A percentile compares a stretch with the other conserved stretches of the same genome.
These are phyloP conservation scores for Trametes cingulata DNA, from an alignment of 768 basidiomycete genomes.

Conservation along the genomic window DNA sequence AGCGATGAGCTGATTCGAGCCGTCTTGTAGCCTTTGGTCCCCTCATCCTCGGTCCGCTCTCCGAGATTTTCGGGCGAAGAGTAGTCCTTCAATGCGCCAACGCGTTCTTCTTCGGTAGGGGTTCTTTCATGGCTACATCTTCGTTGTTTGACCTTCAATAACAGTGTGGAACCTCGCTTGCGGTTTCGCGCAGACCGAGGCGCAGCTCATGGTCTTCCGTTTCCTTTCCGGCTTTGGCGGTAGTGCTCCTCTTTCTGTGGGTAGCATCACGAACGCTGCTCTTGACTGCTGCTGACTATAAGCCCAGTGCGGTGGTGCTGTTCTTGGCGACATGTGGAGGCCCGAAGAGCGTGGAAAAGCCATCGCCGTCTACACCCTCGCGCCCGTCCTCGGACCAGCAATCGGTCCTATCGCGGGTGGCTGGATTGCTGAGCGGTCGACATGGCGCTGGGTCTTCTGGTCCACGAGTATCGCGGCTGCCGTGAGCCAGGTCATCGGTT, in stretches of 20 bases:
- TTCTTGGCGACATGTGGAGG: slow-evolving; percentile 63
- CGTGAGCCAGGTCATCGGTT: slow-evolving; percentile 52
- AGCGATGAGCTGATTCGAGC: neutral
- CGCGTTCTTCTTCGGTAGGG: slow-evolving; percentile 62
- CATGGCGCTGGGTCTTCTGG: slow-evolving; percentile 53
- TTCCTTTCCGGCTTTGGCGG: slow-evolving; percentile 73
- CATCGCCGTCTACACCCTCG: slow-evolving; percentile 62
- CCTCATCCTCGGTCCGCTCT: slow-evolving; percentile 56
- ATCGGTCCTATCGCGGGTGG: slow-evolving; percentile 66
- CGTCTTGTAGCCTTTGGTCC: slow-evolving; percentile 47
- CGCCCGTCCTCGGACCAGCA: slow-evolving; percentile 66
- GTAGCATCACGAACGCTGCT: neutral
- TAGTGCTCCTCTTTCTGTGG: slow-evolving; percentile 60
- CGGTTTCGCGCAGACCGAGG: slow-evolving; percentile 60
- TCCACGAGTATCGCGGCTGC: slow-evolving; percentile 62
- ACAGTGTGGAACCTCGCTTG: slow-evolving; percentile 58
- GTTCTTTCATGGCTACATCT: neutral
- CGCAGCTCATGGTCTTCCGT: slow-evolving; percentile 65
- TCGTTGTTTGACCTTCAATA: neutral
- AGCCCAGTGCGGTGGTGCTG: slow-evolving; percentile 55
- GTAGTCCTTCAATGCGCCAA: slow-evolving; percentile 62
- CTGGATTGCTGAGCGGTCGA: slow-evolving; percentile 53
- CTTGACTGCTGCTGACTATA: neutral
- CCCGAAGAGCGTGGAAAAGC: slow-evolving; percentile 67
- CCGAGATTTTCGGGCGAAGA: slow-evolving; percentile 71